Conservation (phyloP, 345 rosid genomes). For the Aegle marmelos region DNA sequence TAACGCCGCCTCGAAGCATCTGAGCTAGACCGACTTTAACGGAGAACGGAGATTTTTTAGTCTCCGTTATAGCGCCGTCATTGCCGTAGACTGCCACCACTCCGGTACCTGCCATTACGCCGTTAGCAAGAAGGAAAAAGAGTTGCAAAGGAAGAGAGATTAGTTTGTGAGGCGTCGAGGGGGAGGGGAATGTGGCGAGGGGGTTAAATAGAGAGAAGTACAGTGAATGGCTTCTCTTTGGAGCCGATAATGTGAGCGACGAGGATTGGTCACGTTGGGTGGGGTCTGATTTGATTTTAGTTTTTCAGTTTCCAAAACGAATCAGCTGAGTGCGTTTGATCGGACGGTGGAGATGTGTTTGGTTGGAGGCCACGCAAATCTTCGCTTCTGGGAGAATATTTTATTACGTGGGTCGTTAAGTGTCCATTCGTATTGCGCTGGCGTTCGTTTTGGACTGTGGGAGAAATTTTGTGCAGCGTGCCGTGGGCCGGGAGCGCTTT, state of each 20-base stretch:
- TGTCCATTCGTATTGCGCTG: background rate
- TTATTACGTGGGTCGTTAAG: background rate
- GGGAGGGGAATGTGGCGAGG: background rate
- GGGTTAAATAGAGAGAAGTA: background rate
- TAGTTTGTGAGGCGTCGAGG: background rate
- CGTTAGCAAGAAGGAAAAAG: background rate
- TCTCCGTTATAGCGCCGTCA: constrained; percentile 51
- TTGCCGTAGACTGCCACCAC: constrained; percentile 71
- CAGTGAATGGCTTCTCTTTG: background rate
- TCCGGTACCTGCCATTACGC: constrained; percentile 62
- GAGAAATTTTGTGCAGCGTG: no score
- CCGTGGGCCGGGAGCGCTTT: no score
- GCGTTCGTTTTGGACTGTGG: background rate
- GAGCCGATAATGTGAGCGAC: background rate
- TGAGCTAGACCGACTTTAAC: constrained; percentile 81
- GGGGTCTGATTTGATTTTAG: background rate
- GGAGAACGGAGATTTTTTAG: constrained; percentile 70
- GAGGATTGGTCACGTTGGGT: background rate
- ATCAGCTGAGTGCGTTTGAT: background rate
- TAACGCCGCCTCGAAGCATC: constrained; percentile 86
- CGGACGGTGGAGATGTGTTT: background rate
- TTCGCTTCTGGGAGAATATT: background rate
- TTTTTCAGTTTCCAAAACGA: no score
- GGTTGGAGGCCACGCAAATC: background rate
- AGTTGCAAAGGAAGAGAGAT: background rate